Evolutionary conservation across 2,329 filamentous ascomycete species (phyloP), one percentile per base, ranked within the genome.

Genomic region (Diaporthe eres): DNA sequence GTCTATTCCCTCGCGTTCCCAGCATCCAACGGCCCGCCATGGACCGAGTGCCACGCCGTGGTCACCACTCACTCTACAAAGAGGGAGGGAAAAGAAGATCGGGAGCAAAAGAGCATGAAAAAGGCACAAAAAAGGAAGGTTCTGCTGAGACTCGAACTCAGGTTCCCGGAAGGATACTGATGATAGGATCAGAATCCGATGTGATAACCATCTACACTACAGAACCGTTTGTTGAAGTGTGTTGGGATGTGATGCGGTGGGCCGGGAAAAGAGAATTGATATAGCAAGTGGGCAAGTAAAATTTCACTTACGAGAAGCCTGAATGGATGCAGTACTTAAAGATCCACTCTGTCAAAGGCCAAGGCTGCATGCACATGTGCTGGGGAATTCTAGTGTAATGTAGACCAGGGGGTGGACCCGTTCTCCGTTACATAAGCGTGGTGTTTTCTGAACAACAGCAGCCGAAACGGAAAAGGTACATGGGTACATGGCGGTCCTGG

Each of bases 151-250:
- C 12, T 70, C 65, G 65, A 70, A 70, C 65, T 22, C 31, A 15
- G 25, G 65, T 70, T 22, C 49, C 65, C 65, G 65, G 65, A 70
- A 70, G 31, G 10, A 39, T 42, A 34, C 34, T 70, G 34, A 55
- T 31, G 28, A 34, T 1, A 3, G 15, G 0, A 42, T 70, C 65
- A 70, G 65, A 70, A 70, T 70, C 65, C 65, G 65, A 70, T 70
- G 65, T 70, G 65, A 70, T 70, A 31, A 70, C 65, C 65, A 70
- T 12, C 65, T 70, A 70, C 65, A 70, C 65, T 70, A 70, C 22
- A 42, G 31, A 42, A 70, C 65, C 65, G 4, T 17, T 3, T 25
- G 19, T 42, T 19, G 4, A 8, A 13, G 1, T 34, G 28, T 42
- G 2, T 37, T 34, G 8, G 1, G 17, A 22, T 37, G 42, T n/a